Evolutionary conservation across 2,329 filamentous ascomycete genomes (phyloP).

Genomic region (Colletotrichum sp.): DNA sequence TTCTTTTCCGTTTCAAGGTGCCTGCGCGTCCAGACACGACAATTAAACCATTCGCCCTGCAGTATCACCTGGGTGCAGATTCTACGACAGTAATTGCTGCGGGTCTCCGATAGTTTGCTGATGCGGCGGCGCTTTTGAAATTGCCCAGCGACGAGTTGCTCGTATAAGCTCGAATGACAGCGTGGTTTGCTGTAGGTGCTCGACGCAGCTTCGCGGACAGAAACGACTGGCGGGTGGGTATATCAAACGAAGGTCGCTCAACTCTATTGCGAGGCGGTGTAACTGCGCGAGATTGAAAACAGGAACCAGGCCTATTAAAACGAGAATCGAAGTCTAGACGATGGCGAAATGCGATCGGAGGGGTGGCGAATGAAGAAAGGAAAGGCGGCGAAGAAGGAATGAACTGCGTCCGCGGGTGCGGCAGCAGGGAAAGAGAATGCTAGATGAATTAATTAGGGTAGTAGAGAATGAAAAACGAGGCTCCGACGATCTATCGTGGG

Average conservation of each 20-base stretch:
- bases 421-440: neutral
- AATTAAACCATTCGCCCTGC: slow-evolving; percentile 5
- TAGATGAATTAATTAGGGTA: slow-evolving; percentile 15
- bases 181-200: neutral
- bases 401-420: neutral
- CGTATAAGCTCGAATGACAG: slow-evolving; percentile 25
- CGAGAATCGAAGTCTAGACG: slow-evolving; percentile 19
- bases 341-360: neutral
- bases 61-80: slow-evolving; percentile 9
- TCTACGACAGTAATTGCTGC: slow-evolving; percentile 5
- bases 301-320: slow-evolving; percentile 20
- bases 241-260: slow-evolving; percentile 18
- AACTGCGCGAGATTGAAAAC: slow-evolving; percentile 14
- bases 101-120: neutral
- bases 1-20: slow-evolving; percentile 21
- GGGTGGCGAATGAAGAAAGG: slow-evolving; percentile 1
- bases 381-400: slow-evolving; percentile 15
- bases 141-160: slow-evolving; percentile 7
- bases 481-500: slow-evolving; percentile 10
- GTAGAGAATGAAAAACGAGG: neutral
- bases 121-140: slow-evolving; percentile 14
- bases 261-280: slow-evolving; percentile 17
- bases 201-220: slow-evolving; percentile 9
- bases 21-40: slow-evolving; percentile 13
- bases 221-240: slow-evolving; percentile 2